phyloP scores from a whole-genome alignment of 176 grass and related monocot species.

The Oryza nivara region DNA sequence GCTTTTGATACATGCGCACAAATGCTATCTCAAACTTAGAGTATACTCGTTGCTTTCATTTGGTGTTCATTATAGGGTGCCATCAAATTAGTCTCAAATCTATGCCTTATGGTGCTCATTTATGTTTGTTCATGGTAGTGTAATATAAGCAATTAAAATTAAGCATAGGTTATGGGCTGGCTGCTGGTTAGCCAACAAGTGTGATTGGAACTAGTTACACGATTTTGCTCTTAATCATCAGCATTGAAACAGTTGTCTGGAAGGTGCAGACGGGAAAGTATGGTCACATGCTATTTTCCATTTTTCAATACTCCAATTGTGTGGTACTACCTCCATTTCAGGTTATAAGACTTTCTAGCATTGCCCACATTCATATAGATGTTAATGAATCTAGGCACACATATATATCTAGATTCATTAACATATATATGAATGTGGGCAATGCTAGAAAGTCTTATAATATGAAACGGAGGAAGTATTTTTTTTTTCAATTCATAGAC shows the following conservation, averaged over 20 bases:
- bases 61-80: constrained; percentile 4
- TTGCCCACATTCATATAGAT: too few relatives aligned
- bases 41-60: constrained; percentile 2
- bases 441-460: too few relatives aligned
- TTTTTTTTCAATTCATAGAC: neutral
- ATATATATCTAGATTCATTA: too few relatives aligned
- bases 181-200: constrained; percentile 1
- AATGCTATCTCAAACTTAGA: constrained; percentile 10
- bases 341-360: too few relatives aligned
- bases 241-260: constrained; percentile 4
- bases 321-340: neutral
- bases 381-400: too few relatives aligned
- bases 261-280: constrained; percentile 4
- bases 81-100: neutral
- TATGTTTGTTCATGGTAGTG: neutral
- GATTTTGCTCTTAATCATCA: constrained; percentile 2
- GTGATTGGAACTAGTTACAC: constrained; percentile 5
- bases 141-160: neutral
- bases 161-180: constrained; percentile 2
- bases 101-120: neutral
- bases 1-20: constrained; percentile 18
- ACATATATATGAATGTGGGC: too few relatives aligned
- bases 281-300: constrained; percentile 6
- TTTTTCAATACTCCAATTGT: constrained; percentile 1
- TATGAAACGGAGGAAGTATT: too few relatives aligned